Evolutionary conservation across 352 stramenopile species (phyloP).

Genomic region (Aphanomyces astaci): DNA sequence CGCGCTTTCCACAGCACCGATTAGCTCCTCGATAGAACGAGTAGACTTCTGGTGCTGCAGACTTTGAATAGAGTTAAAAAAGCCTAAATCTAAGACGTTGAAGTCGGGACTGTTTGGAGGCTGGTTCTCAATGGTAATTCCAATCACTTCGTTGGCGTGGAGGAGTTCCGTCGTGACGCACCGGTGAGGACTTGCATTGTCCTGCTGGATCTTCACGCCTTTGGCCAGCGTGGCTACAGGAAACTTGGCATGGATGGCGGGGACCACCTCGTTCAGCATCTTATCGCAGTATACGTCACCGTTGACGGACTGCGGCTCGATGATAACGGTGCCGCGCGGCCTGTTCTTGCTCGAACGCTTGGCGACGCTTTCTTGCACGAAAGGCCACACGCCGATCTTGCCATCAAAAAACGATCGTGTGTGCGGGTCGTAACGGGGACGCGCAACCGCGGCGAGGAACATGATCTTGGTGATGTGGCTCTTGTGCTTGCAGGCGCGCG

Average conservation of each 20-base stretch:
- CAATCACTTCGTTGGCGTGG: not conserved
- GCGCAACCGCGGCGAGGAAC: constrained; percentile 24
- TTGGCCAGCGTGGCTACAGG: not conserved
- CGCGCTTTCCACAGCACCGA: too few species aligned
- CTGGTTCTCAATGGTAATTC: constrained; percentile 9
- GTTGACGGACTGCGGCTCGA: not conserved
- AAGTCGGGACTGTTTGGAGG: constrained; percentile 28
- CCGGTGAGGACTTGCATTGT: not conserved
- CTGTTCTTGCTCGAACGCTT: not conserved
- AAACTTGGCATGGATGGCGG: not conserved
- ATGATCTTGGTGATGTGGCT: constrained; percentile 23
- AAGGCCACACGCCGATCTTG: constrained; percentile 4
- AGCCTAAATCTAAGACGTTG: constrained; percentile 31
- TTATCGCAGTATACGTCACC: not conserved
- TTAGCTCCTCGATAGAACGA: too few species aligned
- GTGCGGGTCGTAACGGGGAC: constrained; percentile 2
- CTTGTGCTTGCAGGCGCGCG: not conserved
- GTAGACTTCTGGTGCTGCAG: too few species aligned
- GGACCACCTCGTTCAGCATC: not conserved
- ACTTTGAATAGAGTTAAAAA: too few species aligned
- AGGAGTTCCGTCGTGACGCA: not conserved
- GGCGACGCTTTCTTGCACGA: not conserved
- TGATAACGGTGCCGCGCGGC: not conserved
- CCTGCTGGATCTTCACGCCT: not conserved
- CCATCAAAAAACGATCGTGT: not conserved